These are phyloP conservation scores for Aspergillus conjunctus DNA, from an alignment of 495 filamentous ascomycete species.

Conservation along the genomic window DNA sequence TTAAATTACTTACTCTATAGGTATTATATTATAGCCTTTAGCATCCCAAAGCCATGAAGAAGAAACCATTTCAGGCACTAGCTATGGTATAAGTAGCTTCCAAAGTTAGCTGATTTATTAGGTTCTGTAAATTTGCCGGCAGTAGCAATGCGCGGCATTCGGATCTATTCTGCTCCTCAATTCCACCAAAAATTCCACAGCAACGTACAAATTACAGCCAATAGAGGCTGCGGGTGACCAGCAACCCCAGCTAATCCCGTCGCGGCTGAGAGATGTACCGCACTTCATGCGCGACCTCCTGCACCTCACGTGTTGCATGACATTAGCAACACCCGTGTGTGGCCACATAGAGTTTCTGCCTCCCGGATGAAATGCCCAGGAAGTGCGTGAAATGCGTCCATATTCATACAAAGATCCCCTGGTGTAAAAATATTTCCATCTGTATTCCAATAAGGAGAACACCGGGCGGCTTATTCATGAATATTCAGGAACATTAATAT, in stretches of 20 bases:
- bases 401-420: too few relatives aligned
- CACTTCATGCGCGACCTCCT: not conserved
- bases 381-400: too few relatives aligned
- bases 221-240: not conserved
- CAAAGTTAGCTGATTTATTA: not conserved
- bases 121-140: not conserved
- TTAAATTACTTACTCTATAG: too few relatives aligned
- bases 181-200: not conserved
- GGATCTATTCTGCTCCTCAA: not conserved
- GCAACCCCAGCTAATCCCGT: not conserved
- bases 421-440: too few relatives aligned
- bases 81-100: not conserved
- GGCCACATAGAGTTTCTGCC: too few relatives aligned
- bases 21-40: not conserved
- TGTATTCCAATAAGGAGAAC: too few relatives aligned
- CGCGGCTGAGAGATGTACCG: not conserved
- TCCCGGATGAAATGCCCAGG: too few relatives aligned
- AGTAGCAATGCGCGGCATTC: not conserved
- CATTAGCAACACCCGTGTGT: too few relatives aligned
- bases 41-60: not conserved
- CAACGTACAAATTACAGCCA: not conserved
- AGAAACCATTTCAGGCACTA: not conserved
- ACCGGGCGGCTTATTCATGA: too few relatives aligned
- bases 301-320: not conserved
- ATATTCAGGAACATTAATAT: too few relatives aligned